Percentiles rank a stretch among this genome's conserved stretches.
These are phyloP conservation scores for Theileria luwenshuni DNA, from an alignment of 169 alveolate genomes.

Conservation along the genomic window DNA sequence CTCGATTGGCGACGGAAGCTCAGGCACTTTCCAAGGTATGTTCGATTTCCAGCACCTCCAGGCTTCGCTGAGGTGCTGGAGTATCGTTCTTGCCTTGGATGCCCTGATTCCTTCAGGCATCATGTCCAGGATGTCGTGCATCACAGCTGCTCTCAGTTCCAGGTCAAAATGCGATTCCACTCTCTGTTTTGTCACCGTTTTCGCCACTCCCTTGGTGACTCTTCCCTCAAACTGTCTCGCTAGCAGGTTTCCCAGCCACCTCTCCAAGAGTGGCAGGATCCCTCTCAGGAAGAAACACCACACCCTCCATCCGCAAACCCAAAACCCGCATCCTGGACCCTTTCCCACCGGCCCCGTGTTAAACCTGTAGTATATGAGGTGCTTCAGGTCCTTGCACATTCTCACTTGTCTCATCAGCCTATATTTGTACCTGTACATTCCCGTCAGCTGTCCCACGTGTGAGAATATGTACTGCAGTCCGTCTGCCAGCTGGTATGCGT, in stretches of 20 bases:
- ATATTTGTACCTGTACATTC: slow-evolving; percentile 99
- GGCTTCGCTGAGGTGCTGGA: slow-evolving; percentile 99
- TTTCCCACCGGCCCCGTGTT: slow-evolving; percentile 99
- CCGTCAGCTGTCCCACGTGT: slow-evolving; percentile 99
- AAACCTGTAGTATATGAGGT: slow-evolving; percentile 98
- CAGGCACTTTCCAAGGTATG: slow-evolving; percentile 99
- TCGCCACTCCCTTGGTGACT: slow-evolving; percentile 96
- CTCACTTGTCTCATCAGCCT: slow-evolving; percentile 98
- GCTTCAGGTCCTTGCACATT: slow-evolving; percentile 99
- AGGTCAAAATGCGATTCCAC: slow-evolving; percentile 99
- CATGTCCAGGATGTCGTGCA: slow-evolving; percentile 99
- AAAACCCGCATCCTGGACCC: slow-evolving; percentile 99
- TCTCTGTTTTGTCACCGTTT: slow-evolving; percentile 99
- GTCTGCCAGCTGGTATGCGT: slow-evolving; percentile 99
- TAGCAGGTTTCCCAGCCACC: slow-evolving; percentile 98
- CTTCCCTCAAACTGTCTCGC: slow-evolving; percentile 99
- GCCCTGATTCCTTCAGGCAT: slow-evolving; percentile 99
- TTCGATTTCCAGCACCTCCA: slow-evolving; percentile 99
- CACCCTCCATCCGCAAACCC: slow-evolving; percentile 99
- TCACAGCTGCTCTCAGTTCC: slow-evolving; percentile 99
- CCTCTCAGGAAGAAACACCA: slow-evolving; percentile 99
- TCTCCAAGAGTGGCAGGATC: slow-evolving; percentile 97
- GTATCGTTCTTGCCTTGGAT: slow-evolving; percentile 95
- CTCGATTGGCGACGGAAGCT: slow-evolving; percentile 99
- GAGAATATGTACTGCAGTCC: slow-evolving; percentile 98